Conservation (phyloP, 257 asterid species). For the Solanum bukasovii region DNA sequence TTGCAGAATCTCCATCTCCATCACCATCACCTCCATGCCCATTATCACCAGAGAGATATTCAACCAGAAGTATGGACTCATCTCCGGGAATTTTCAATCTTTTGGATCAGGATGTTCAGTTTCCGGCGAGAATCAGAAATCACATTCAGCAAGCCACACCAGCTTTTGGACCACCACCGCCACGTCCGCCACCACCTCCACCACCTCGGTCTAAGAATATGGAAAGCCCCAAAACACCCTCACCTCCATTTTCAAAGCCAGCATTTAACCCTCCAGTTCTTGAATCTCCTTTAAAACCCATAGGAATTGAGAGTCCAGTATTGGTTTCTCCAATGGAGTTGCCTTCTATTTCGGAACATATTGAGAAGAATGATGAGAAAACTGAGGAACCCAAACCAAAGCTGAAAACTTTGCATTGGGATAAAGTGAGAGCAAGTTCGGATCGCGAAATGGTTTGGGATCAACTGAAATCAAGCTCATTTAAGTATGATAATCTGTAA, state of each 20-base stretch:
- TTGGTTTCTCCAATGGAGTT: background rate
- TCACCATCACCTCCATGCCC: background rate
- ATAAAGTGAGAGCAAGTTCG: slow-evolving; percentile 22
- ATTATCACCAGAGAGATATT: background rate
- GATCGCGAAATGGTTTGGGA: slow-evolving; percentile 24
- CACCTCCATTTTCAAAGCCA: background rate
- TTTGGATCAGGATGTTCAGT: background rate
- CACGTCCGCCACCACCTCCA: background rate
- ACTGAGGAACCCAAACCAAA: slow-evolving; percentile 10
- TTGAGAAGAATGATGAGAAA: background rate
- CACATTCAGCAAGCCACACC: background rate
- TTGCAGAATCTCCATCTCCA: background rate
- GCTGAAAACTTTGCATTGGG: slow-evolving; percentile 23
- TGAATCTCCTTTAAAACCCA: slow-evolving; percentile 1
- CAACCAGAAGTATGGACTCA: background rate
- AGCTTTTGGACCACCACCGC: background rate
- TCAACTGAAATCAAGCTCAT: slow-evolving; percentile 23
- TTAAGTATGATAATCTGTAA: slow-evolving; percentile 4
- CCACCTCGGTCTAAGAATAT: background rate
- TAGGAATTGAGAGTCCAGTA: background rate
- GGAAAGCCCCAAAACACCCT: slow-evolving; percentile 6
- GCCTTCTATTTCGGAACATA: background rate
- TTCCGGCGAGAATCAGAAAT: background rate
- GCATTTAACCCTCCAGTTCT: background rate
- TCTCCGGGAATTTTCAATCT: slow-evolving; percentile 2